These are phyloP conservation scores for Didymella exigua DNA, from an alignment of 2,329 filamentous ascomycete species.

Conservation along the genomic window DNA sequence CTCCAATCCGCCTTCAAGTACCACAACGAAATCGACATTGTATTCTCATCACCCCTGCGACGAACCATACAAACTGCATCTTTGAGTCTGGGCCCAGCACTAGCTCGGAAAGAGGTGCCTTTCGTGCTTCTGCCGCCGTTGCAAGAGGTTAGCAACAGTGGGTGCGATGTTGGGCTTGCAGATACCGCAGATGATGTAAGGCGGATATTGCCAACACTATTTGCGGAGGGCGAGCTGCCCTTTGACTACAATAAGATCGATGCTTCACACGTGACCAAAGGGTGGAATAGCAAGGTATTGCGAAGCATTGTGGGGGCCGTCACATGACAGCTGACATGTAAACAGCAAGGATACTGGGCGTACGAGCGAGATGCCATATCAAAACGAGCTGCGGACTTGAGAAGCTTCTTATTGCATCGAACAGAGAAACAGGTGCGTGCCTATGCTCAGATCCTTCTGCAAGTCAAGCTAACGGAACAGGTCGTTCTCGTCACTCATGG, in stretches of 20 bases:
- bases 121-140: constrained; percentile 72
- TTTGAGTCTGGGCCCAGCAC: constrained; percentile 65
- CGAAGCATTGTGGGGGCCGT: neutral
- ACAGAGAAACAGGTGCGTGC: constrained; percentile 33
- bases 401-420: constrained; percentile 36
- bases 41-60: constrained; percentile 79
- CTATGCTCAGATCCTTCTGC: neutral
- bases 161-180: constrained; percentile 73
- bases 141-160: constrained; percentile 76
- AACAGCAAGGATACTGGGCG: constrained; percentile 41
- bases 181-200: constrained; percentile 55
- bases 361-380: constrained; percentile 36
- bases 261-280: constrained; percentile 63
- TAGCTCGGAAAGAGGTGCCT: constrained; percentile 45
- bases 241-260: constrained; percentile 61
- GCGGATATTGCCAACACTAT: constrained; percentile 26
- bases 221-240: constrained; percentile 64
- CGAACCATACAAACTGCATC: constrained; percentile 82
- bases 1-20: constrained; percentile 69
- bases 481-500: constrained; percentile 82
- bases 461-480: constrained; percentile 51
- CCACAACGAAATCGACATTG: constrained; percentile 63
- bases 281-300: constrained; percentile 72
- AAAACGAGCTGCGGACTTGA: constrained; percentile 37
- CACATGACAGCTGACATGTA: constrained; percentile 5